These are phyloP conservation scores for Tolypocladium guangdongense DNA, from an alignment of 2,329 filamentous ascomycete genomes.

Conservation along the genomic window DNA sequence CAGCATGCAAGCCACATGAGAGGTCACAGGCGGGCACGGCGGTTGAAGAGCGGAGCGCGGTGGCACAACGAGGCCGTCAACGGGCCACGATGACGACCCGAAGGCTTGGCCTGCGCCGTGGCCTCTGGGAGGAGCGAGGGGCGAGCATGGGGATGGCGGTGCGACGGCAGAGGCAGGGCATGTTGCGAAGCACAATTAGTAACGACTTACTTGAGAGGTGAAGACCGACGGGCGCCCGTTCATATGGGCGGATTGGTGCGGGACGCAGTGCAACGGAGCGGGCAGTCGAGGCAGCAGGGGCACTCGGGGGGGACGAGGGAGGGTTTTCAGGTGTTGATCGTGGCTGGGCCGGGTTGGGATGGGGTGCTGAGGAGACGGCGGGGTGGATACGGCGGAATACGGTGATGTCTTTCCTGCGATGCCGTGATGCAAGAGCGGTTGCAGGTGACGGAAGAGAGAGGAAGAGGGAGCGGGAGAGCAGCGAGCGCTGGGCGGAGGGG, in stretches of 20 bases:
- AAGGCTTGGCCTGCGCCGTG: too few relatives aligned
- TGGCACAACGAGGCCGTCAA: not conserved
- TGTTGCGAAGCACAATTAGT: constrained; percentile 11
- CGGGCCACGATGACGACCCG: not conserved
- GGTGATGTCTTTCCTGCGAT: not conserved
- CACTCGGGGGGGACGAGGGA: constrained; percentile 3
- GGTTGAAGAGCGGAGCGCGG: not conserved
- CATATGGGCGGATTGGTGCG: constrained; percentile 58
- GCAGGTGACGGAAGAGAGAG: constrained; percentile 3
- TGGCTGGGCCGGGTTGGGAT: not conserved
- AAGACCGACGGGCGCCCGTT: constrained; percentile 75
- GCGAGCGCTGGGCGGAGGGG: too few relatives aligned
- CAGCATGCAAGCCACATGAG: constrained; percentile 24
- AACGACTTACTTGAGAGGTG: constrained; percentile 63
- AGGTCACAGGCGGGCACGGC: constrained; percentile 2
- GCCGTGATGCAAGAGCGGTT: constrained; percentile 2
- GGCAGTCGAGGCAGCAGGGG: constrained; percentile 6
- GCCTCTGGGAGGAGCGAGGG: not conserved
- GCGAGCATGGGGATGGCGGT: not conserved
- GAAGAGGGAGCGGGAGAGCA: too few relatives aligned
- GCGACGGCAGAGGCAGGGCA: not conserved
- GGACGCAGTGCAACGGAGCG: constrained; percentile 18
- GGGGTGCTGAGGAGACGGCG: not conserved
- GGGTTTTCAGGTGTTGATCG: not conserved
- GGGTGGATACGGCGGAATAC: not conserved